These are phyloP conservation scores for Colletotrichum chrysophilum DNA, from an alignment of 2,329 filamentous ascomycete species.

Conservation along the genomic window DNA sequence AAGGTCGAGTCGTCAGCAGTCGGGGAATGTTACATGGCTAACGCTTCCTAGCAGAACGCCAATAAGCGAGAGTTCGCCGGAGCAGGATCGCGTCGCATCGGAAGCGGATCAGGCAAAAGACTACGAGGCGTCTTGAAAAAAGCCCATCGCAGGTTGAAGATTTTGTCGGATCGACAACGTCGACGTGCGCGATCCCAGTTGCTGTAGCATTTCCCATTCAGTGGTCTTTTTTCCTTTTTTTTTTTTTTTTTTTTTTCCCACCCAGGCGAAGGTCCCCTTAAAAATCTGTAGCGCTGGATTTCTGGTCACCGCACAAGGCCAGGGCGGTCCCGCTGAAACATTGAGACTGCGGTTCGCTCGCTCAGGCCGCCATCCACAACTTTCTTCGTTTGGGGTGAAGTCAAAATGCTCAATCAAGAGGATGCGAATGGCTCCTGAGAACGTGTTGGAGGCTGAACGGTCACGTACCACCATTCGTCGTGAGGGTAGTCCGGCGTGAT, in stretches of 20 bases:
- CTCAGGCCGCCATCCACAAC: conserved; percentile 13
- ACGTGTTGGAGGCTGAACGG: not conserved
- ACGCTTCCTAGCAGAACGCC: not conserved
- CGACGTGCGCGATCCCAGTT: not conserved
- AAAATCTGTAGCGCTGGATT: not conserved
- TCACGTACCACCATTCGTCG: not conserved
- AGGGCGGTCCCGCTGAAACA: conserved; percentile 12
- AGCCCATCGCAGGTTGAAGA: not conserved
- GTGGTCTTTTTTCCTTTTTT: not conserved
- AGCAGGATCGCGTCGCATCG: not conserved
- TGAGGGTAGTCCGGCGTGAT: not conserved
- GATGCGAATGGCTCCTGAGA: not conserved
- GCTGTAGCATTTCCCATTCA: not conserved
- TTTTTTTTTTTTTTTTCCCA: not conserved
- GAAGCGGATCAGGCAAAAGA: not conserved
- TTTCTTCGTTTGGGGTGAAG: conserved; percentile 7
- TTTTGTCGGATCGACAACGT: not conserved
- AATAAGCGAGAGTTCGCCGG: not conserved
- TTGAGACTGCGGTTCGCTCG: conserved; percentile 14
- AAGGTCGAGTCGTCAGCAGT: conserved; percentile 3
- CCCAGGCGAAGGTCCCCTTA: not conserved
- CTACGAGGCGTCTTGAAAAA: not conserved
- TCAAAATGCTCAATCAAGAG: not conserved
- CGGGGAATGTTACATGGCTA: not conserved
- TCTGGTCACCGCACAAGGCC: not conserved